Percentiles rank a stretch among this genome's conserved stretches.
Conservation (phyloP, 306 rosid genomes). For the Aeschynomene evenia region DNA sequence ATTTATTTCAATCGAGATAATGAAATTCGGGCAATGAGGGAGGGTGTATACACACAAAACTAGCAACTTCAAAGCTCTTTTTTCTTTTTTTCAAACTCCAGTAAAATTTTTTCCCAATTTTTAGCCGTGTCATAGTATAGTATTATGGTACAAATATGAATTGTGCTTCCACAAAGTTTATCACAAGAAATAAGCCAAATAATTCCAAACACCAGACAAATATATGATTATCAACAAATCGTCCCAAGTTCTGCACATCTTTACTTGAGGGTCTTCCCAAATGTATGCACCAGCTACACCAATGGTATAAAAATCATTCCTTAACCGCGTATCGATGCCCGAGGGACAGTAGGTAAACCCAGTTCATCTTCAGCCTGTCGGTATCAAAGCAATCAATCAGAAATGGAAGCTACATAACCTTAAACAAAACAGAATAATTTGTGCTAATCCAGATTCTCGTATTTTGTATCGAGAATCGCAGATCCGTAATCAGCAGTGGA, state of each 20-base stretch:
- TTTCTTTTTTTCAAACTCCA: background rate
- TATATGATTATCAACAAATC: conserved; percentile 25
- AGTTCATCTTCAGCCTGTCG: conserved; percentile 80
- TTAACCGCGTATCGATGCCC: conserved; percentile 76
- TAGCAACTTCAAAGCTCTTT: background rate
- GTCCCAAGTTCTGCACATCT: conserved; percentile 57
- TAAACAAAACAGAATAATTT: no score
- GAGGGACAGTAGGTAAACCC: conserved; percentile 94
- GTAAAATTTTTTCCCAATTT: background rate
- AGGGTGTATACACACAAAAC: background rate
- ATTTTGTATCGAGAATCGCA: no score
- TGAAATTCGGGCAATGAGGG: background rate
- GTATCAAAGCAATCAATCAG: conserved; percentile 27
- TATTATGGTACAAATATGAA: conserved; percentile 19
- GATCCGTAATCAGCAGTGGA: no score
- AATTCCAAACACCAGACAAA: conserved; percentile 33
- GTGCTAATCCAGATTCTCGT: no score
- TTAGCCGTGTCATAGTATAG: background rate
- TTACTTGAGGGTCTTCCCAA: conserved; percentile 44
- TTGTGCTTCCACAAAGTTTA: conserved; percentile 6
- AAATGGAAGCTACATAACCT: background rate
- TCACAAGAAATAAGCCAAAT: conserved; percentile 19
- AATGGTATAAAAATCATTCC: background rate
- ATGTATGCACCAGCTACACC: conserved; percentile 23
- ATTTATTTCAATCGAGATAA: background rate